Evolutionary conservation across 2,329 filamentous ascomycete genomes (phyloP).

Genomic region (Sporothrix phasma): DNA sequence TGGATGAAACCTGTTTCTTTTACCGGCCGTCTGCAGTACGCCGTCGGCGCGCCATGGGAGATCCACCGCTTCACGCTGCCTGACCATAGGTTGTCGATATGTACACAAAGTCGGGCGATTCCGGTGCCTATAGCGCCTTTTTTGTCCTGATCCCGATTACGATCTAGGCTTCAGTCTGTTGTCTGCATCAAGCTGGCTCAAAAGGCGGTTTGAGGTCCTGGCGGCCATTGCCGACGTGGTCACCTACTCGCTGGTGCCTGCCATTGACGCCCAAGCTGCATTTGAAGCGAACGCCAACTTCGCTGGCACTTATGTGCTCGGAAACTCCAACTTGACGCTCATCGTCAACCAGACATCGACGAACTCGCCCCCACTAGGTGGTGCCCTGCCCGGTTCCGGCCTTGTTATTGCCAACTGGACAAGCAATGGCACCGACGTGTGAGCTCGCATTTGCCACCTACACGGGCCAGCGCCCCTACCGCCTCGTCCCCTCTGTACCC

Average conservation of each 20-base stretch:
- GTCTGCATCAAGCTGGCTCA: conserved; percentile 20
- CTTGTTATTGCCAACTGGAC: conserved; percentile 31
- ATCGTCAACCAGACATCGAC: conserved; percentile 24
- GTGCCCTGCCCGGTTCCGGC: conserved; percentile 25
- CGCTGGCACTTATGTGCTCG: conserved; percentile 30
- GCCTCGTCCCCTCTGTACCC: conserved; percentile 4
- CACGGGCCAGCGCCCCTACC: conserved; percentile 6
- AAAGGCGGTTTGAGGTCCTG: conserved; percentile 2
- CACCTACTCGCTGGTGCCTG: conserved; percentile 29
- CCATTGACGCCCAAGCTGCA: conserved; percentile 33
- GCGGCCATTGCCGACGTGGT: conserved; percentile 24
- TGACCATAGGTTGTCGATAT: conserved; percentile 34
- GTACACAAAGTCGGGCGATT: conserved; percentile 37
- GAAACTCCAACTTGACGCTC: conserved; percentile 33
- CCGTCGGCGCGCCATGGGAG: conserved; percentile 39
- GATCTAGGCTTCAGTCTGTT: conserved; percentile 34
- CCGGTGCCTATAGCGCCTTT: conserved; percentile 32
- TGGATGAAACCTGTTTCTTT: conserved; percentile 37
- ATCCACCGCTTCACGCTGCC: conserved; percentile 32
- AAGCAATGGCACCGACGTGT: conserved; percentile 33
- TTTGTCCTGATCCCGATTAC: conserved; percentile 38
- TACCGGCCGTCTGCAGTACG: conserved; percentile 29
- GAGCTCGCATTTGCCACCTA: conserved; percentile 15
- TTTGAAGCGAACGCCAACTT: conserved; percentile 26
- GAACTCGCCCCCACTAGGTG: not conserved